Base-by-base conservation (phyloP, 2,329 filamentous ascomycete species). In the Aureobasidium namibiae region DNA sequence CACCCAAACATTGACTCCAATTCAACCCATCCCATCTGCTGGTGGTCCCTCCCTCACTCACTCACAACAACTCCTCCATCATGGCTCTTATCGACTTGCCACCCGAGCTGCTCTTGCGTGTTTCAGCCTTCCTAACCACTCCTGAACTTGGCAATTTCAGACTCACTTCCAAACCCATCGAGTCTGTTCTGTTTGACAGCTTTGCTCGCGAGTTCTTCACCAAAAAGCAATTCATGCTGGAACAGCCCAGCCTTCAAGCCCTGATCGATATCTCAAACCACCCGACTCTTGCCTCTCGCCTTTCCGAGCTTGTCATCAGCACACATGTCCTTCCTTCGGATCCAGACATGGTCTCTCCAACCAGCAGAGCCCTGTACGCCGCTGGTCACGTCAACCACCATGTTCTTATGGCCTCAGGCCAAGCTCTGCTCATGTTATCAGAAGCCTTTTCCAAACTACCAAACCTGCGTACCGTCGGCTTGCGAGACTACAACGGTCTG, bases 201-300 rank as follows among this genome's bases (percentile, higher is more conserved):
- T 88, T 87, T 64, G 75, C 79, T 29, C 73, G 73, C 24, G 83
- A 86, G 63, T 88, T 85, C 74, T 88, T 89, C 70, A 75, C 73
- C 53, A 83, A 82, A 68, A 82, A 80, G 65, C 84, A 87, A 66
- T 88, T 87, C 70, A 84, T 86, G 80, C 66, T 86, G 57, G 79
- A 78, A 1, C 73, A 80, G 34, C 70, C 75, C 63, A 87, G 84
- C 64, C 72, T 87, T 10, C 75, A 80, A 56, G 74, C 78, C 0
- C 73, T 86, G 14, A 58, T 75, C 34, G 72, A 72, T 52, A 76
- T 77, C 53, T 70, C 74, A 11, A 68, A 72, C 44, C 70, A 76
- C 61, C 65, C 63, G 24, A 70, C 68, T 33, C 66, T 77, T 1
- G 69, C 71, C 11, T 64, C 69, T 59, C 70, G 66, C 62, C 80